A percentile compares a stretch with the other conserved stretches of the same genome.
Conservation (phyloP, 805 yeast species). For the Lipomyces lipofer region DNA sequence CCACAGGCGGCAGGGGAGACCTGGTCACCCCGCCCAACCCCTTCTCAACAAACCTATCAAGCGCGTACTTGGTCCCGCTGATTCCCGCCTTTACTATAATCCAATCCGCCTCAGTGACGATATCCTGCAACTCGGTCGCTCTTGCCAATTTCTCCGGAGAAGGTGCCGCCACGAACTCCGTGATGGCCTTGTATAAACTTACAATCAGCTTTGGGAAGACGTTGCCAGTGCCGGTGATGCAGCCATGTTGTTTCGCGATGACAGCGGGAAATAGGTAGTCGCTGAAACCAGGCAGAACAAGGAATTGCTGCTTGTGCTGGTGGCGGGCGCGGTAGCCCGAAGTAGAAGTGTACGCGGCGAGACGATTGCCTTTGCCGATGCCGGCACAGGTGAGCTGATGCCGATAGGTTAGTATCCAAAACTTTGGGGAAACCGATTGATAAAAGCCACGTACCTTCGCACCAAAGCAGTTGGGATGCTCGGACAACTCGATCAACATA, state of each 20-base stretch:
- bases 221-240: conserved; percentile 56
- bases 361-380: conserved; percentile 51
- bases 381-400: conserved; percentile 40
- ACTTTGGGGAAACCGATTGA: background rate
- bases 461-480: conserved; percentile 45
- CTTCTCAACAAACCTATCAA: conserved; percentile 18
- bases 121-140: conserved; percentile 43
- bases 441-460: conserved; percentile 31
- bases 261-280: conserved; percentile 52
- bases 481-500: conserved; percentile 45
- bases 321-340: conserved; percentile 36
- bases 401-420: background rate
- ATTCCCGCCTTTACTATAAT: conserved; percentile 31
- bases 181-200: conserved; percentile 36
- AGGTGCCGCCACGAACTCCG: conserved; percentile 16
- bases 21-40: conserved; percentile 28
- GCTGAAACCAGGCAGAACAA: conserved; percentile 52
- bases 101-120: conserved; percentile 50
- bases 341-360: conserved; percentile 45
- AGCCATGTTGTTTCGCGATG: conserved; percentile 50
- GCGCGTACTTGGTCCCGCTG: conserved; percentile 33
- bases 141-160: conserved; percentile 42
- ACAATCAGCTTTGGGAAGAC: conserved; percentile 54
- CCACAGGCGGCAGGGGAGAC: conserved; percentile 26
- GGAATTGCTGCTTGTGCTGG: conserved; percentile 41